A percentile compares a stretch with the other conserved stretches of the same genome.
phyloP scores from a whole-genome alignment of 352 stramenopile genomes.

The Halophytophthora polymorphica region DNA sequence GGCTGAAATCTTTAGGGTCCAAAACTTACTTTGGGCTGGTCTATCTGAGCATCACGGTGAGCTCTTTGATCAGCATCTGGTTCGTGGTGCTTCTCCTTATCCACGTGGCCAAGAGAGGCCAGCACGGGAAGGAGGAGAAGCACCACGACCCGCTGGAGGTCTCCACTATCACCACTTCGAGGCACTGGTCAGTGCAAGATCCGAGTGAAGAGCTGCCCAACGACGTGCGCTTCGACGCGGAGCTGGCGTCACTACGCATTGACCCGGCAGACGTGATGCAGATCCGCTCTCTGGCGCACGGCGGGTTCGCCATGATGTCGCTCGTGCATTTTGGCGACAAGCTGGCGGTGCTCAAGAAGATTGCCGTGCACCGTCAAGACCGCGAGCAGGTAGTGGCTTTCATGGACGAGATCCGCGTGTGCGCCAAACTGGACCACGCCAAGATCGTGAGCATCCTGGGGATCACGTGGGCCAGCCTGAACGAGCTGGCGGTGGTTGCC shows the following conservation, averaged over 20 bases:
- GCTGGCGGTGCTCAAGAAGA: slow-evolving; percentile 37
- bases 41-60: slow-evolving; percentile 27
- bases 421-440: slow-evolving; percentile 45
- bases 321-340: slow-evolving; percentile 35
- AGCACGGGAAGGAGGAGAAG: slow-evolving; percentile 7
- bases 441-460: slow-evolving; percentile 57
- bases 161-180: slow-evolving; percentile 17
- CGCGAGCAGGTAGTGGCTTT: slow-evolving; percentile 36
- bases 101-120: slow-evolving; percentile 15
- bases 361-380: slow-evolving; percentile 23
- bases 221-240: slow-evolving; percentile 28
- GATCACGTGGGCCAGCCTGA: slow-evolving; percentile 51
- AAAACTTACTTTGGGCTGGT: slow-evolving; percentile 13
- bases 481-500: slow-evolving; percentile 57
- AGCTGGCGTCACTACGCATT: slow-evolving; percentile 29
- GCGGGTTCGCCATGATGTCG: slow-evolving; percentile 32
- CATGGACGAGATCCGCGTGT: slow-evolving; percentile 71
- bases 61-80: slow-evolving; percentile 32
- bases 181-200: slow-evolving; percentile 24
- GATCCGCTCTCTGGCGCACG: slow-evolving; percentile 30
- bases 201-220: slow-evolving; percentile 21
- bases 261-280: slow-evolving; percentile 39
- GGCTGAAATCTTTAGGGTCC: slow-evolving; percentile 3
- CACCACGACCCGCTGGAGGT: slow-evolving; percentile 20
- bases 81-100: slow-evolving; percentile 26